Evolutionary conservation across 345 rosid genomes (phyloP), one percentile per base, ranked within the genome.

Genomic region (Fremontodendron californicum): DNA sequence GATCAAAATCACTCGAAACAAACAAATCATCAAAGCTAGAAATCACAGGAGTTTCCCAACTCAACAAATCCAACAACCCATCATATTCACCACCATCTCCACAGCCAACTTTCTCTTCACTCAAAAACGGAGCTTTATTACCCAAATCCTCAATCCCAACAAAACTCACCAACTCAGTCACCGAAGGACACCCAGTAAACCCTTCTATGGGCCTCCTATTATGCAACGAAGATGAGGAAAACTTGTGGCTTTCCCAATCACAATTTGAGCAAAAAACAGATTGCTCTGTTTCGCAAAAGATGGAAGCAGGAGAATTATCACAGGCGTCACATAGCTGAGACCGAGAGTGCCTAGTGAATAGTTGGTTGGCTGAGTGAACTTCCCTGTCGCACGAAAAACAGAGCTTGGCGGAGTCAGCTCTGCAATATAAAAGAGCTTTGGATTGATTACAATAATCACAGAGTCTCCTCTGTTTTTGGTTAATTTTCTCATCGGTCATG

Each of bases 281-380:
- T 10, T 83, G 88, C 77, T 96, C 94, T 0, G 93, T 82, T 60
- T 91, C 93, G 85, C 99, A 96, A 87, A 91, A 92, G 82, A 96
- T 78, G 9, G 98, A 88, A 62, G 93, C 92, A 51, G 94, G 85
- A 79, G 95, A 79, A 29, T 83, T 64, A 58, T 89, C 82, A 76
- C 99, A 96, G 35, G 80, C 54, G 78, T 96, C 98, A 58, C 99
- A 96, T 73, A 96, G 93, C 62, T 71, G 93, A 2, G 89, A 89
- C 19, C 99, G 89, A 79, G 87, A 81, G 83, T 96, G 99, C 88
- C 85, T 92, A 35, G 87, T 58, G 90, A 96, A 93, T 39, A 96
- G 96, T 79, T 83, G 93, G 84, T 92, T 92, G 23, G 99, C 86
- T n/a, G 90, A 86, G 90, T 96, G 99, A 40, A 96, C 97, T 63